These are phyloP conservation scores for Berkeleyomyces rouxiae DNA, from an alignment of 2,329 filamentous ascomycete genomes.

Conservation along the genomic window DNA sequence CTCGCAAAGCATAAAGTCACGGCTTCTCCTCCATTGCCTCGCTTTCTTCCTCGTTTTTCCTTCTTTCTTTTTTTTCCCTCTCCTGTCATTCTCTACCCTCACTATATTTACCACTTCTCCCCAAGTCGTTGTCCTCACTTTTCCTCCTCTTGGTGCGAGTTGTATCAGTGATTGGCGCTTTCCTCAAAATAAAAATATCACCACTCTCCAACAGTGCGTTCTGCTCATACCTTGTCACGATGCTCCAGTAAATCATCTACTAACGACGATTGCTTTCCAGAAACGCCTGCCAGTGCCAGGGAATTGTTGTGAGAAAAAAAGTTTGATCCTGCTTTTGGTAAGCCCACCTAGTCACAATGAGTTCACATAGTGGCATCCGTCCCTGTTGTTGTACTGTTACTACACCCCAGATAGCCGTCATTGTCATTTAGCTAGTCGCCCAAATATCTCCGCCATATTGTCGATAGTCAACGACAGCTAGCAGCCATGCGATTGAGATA, in stretches of 20 bases:
- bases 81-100: not conserved
- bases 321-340: not conserved
- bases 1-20: constrained; percentile 1
- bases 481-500: not conserved
- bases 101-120: not conserved
- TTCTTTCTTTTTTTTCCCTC: not conserved
- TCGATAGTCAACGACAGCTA: not conserved
- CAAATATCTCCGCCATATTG: not conserved
- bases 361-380: not conserved
- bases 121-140: not conserved
- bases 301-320: not conserved
- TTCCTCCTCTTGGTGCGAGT: not conserved
- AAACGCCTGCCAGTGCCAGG: not conserved
- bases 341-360: not conserved
- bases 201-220: not conserved
- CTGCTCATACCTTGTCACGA: not conserved
- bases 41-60: not conserved
- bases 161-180: not conserved
- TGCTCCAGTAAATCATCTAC: not conserved
- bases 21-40: not conserved
- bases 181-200: not conserved
- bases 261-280: not conserved
- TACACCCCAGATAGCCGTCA: not conserved
- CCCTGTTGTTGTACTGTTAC: not conserved
- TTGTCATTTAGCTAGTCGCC: not conserved